Conservation (phyloP, 2,329 filamentous ascomycete species). For the Xylaria sp. region DNA sequence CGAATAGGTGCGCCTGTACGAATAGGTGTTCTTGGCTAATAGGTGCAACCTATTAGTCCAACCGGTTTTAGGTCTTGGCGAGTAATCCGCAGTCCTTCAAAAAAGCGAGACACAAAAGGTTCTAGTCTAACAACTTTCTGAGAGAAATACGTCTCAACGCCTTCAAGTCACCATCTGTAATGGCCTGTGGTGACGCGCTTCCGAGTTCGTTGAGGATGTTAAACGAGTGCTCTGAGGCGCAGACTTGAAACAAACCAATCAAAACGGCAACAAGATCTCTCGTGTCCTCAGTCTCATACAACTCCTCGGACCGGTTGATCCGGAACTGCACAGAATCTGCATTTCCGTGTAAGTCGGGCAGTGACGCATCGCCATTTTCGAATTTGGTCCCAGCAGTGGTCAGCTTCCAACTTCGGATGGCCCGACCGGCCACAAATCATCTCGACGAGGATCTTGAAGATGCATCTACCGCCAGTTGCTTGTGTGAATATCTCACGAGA, state of each 20-base stretch:
- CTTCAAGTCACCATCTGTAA: not conserved
- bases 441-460: slow-evolving; percentile 6
- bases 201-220: not conserved
- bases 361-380: not conserved
- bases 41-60: no score
- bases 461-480: slow-evolving; percentile 3
- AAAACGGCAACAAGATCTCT: not conserved
- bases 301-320: slow-evolving; percentile 1
- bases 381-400: slow-evolving; percentile 8
- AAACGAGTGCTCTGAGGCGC: not conserved
- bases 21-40: no score
- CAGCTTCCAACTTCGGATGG: slow-evolving; percentile 9
- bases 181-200: not conserved
- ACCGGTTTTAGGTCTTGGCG: no score
- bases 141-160: not conserved
- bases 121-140: not conserved
- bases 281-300: slow-evolving; percentile 10
- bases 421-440: slow-evolving; percentile 11
- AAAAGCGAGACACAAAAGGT: slow-evolving; percentile 5
- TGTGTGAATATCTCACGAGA: slow-evolving; percentile 1
- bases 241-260: not conserved
- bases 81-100: slow-evolving; percentile 8
- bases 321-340: slow-evolving; percentile 7
- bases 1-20: no score
- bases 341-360: not conserved